Conservation (phyloP, 495 filamentous ascomycete species). For the Amniculicola lignicola region DNA sequence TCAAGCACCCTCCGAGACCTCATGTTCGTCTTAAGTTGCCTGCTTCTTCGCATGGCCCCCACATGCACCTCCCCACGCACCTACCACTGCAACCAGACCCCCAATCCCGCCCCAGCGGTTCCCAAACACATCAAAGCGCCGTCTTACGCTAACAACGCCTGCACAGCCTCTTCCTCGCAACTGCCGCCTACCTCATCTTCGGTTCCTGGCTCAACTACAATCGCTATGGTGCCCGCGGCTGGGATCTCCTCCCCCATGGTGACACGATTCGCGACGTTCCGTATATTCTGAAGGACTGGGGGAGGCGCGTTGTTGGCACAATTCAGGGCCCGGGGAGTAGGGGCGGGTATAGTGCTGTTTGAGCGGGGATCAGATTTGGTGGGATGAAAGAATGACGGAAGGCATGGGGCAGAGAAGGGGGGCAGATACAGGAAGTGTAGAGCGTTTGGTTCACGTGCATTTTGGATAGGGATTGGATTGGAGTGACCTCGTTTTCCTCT, state of each 20-base stretch:
- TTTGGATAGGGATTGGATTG: too few species aligned
- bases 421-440: too few species aligned
- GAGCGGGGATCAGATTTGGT: slow-evolving; percentile 29
- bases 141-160: background rate
- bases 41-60: background rate
- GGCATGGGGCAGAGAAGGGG: too few species aligned
- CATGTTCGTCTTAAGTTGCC: background rate
- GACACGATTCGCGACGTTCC: slow-evolving; percentile 90
- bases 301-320: slow-evolving; percentile 70
- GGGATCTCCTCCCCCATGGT: slow-evolving; percentile 91
- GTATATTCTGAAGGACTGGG: slow-evolving; percentile 88
- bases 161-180: slow-evolving; percentile 73
- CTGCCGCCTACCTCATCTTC: slow-evolving; percentile 92
- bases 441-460: too few species aligned
- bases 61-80: background rate
- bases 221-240: slow-evolving; percentile 88
- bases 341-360: slow-evolving; percentile 94
- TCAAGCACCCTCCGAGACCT: background rate
- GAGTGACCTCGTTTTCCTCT: too few species aligned
- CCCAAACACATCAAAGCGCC: too few species aligned
- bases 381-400: background rate
- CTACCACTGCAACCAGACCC: background rate
- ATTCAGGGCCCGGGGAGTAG: slow-evolving; percentile 75
- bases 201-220: slow-evolving; percentile 99
- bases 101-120: too few species aligned